Evolutionary conservation across 2,329 filamentous ascomycete genomes (phyloP).

Genomic region (Pyrenophora tritici-repentis): DNA sequence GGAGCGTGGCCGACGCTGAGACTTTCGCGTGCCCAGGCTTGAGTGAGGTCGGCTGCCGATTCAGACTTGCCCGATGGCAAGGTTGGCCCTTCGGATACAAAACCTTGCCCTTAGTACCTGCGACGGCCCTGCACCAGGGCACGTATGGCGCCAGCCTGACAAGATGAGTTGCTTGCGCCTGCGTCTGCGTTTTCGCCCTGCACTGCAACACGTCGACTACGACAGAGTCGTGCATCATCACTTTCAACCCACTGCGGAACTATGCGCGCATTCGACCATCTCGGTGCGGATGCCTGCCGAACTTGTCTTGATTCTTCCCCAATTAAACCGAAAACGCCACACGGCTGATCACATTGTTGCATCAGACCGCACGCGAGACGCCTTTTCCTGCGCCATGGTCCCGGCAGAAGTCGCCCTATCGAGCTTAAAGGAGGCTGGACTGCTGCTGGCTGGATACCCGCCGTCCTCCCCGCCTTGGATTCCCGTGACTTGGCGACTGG

Average conservation of each 20-base stretch:
- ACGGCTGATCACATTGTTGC: conserved; percentile 23
- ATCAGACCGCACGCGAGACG: conserved; percentile 9
- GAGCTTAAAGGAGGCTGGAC: background rate
- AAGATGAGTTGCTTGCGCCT: no score
- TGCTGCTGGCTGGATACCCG: background rate
- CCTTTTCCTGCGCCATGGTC: conserved; percentile 2
- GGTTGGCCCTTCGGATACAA: conserved; percentile 22
- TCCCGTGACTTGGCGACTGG: conserved; percentile 12
- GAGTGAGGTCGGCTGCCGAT: conserved; percentile 28
- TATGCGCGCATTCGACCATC: background rate
- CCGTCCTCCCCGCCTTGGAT: background rate
- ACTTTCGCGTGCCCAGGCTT: conserved; percentile 33
- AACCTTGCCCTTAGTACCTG: conserved; percentile 22
- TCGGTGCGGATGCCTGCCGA: conserved; percentile 18
- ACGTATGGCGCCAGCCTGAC: conserved; percentile 8
- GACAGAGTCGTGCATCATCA: background rate
- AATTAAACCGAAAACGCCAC: conserved; percentile 25
- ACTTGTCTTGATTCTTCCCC: conserved; percentile 7
- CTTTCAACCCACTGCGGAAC: conserved; percentile 10
- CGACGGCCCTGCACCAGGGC: conserved; percentile 14
- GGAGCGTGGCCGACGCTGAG: conserved; percentile 34
- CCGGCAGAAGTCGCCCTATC: conserved; percentile 10
- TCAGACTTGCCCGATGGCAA: conserved; percentile 32
- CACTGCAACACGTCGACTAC: background rate
- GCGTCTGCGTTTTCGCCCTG: no score